Conservation (phyloP, 192 early-diverging fungal genomes). For the Umbelopsis isabellina region DNA sequence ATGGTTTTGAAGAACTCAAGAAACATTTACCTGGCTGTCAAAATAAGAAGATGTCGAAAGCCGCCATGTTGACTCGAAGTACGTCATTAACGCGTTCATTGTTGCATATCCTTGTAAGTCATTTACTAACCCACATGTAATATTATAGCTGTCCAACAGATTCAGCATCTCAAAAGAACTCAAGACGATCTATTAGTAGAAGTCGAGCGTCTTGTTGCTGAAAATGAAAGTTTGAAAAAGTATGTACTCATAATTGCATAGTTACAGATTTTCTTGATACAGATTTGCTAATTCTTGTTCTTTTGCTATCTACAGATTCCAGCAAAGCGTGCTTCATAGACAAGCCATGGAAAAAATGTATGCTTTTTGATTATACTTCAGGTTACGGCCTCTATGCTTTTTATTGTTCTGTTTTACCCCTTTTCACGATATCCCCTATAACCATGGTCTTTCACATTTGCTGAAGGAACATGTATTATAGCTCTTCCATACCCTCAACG, state of each 20-base stretch:
- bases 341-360: constrained; percentile 50
- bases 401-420: neutral
- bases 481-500: no score
- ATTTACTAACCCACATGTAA: neutral
- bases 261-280: neutral
- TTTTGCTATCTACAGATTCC: constrained; percentile 28
- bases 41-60: constrained; percentile 52
- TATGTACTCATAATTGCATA: constrained; percentile 13
- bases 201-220: constrained; percentile 38
- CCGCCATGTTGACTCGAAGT: constrained; percentile 47
- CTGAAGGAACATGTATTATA: no score
- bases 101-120: no score
- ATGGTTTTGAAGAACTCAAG: constrained; percentile 51
- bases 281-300: neutral
- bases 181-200: constrained; percentile 41
- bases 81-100: constrained; percentile 11
- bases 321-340: constrained; percentile 40
- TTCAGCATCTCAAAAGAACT: constrained; percentile 45
- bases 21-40: constrained; percentile 44
- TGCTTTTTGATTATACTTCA: constrained; percentile 25
- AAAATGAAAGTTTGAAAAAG: constrained; percentile 43
- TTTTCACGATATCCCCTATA: no score
- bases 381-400: neutral
- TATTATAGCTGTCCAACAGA: constrained; percentile 46
- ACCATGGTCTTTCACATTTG: no score